phyloP scores from a whole-genome alignment of 352 stramenopile genomes.

The Phytopythium boreale region DNA sequence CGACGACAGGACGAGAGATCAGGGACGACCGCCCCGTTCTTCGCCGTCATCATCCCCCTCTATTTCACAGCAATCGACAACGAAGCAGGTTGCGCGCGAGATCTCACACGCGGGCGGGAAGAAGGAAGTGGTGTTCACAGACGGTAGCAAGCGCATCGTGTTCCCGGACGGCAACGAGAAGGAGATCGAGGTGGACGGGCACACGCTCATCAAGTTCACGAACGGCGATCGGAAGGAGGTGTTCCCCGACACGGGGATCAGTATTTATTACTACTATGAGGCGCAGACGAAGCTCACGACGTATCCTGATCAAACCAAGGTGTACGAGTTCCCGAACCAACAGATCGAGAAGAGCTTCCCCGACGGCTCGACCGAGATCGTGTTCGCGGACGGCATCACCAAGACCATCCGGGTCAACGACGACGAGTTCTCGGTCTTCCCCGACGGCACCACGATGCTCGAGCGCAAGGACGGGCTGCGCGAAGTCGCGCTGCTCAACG shows the following conservation, averaged over 20 bases:
- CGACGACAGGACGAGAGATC: neutral
- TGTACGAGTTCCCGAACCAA: conserved; percentile 96
- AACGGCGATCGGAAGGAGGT: conserved; percentile 97
- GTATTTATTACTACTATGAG: conserved; percentile 93
- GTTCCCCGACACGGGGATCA: conserved; percentile 81
- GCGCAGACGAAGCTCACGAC: conserved; percentile 94
- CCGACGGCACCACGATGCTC: conserved; percentile 81
- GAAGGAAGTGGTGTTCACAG: conserved; percentile 50
- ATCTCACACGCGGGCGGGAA: conserved; percentile 57
- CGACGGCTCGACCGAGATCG: conserved; percentile 93
- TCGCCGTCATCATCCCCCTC: conserved; percentile 4
- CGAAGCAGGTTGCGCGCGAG: conserved; percentile 29
- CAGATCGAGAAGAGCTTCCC: conserved; percentile 93
- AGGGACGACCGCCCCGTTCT: neutral
- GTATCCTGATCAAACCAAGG: conserved; percentile 90
- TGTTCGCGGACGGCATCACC: conserved; percentile 93
- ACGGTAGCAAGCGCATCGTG: conserved; percentile 69
- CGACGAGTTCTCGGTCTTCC: conserved; percentile 80
- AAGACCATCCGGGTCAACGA: conserved; percentile 80
- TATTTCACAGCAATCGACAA: conserved; percentile 3
- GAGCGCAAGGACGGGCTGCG: conserved; percentile 65
- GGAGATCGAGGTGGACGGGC: conserved; percentile 87
- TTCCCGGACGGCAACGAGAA: conserved; percentile 95
- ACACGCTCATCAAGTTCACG: conserved; percentile 87
- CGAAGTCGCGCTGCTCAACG: conserved; percentile 76